A percentile compares a stretch with the other conserved stretches of the same genome.
phyloP scores from a whole-genome alignment of 805 yeast genomes.

The Kuraishia ogatae region DNA sequence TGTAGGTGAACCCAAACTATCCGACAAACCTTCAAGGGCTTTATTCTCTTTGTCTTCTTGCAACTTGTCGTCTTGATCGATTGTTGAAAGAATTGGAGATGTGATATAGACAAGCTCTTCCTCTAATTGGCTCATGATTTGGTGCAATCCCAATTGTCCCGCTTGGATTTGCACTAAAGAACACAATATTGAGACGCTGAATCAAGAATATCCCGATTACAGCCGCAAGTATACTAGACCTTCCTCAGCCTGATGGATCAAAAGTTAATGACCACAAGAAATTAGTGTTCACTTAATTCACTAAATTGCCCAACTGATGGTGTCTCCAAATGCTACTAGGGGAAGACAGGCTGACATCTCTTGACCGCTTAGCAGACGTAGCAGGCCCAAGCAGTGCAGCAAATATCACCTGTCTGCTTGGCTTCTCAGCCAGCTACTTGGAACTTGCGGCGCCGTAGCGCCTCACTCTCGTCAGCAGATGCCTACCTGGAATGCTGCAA shows the following conservation, averaged over 20 bases:
- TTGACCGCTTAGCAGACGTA: neutral
- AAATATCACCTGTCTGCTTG: neutral
- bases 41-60: slow-evolving; percentile 5
- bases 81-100: slow-evolving; percentile 8
- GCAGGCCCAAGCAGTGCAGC: neutral
- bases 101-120: slow-evolving; percentile 6
- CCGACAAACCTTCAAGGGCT: neutral
- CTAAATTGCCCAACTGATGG: too few species aligned
- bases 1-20: neutral
- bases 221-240: neutral
- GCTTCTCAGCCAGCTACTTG: neutral
- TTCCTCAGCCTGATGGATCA: neutral
- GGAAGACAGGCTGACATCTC: neutral
- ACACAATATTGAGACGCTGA: neutral
- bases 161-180: neutral
- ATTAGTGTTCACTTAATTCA: too few species aligned
- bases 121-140: slow-evolving; percentile 1
- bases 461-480: neutral
- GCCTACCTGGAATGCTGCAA: neutral
- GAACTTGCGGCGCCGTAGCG: neutral
- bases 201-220: neutral
- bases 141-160: neutral
- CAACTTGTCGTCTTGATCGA: slow-evolving; percentile 8
- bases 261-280: too few species aligned
- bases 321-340: neutral